These are phyloP conservation scores for Blastomyces emzantsi DNA, from an alignment of 2,329 filamentous ascomycete genomes.

Conservation along the genomic window DNA sequence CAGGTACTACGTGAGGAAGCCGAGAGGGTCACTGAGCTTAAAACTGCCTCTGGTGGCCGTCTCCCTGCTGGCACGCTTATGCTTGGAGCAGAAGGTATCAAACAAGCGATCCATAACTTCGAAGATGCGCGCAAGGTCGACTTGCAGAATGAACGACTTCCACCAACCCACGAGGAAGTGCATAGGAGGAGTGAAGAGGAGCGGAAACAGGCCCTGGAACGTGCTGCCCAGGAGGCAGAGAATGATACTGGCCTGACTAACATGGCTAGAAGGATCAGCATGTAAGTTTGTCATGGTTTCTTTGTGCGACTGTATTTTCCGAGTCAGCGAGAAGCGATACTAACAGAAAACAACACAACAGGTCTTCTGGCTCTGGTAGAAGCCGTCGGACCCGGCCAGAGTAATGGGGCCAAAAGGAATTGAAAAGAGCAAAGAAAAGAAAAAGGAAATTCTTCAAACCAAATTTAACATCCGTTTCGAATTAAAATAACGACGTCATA, in stretches of 20 bases:
- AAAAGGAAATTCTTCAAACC: background rate
- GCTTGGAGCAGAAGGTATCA: conserved; percentile 96
- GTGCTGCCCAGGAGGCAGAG: conserved; percentile 78
- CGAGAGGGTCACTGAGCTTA: conserved; percentile 92
- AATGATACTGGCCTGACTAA: conserved; percentile 82
- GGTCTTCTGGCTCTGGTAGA: conserved; percentile 34
- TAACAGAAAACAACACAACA: conserved; percentile 15
- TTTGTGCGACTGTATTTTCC: background rate
- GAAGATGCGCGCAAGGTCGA: conserved; percentile 97
- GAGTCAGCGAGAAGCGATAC: background rate
- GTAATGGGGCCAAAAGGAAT: background rate
- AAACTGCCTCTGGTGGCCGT: conserved; percentile 87
- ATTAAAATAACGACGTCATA: background rate
- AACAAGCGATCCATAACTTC: conserved; percentile 93
- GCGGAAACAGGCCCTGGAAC: conserved; percentile 70
- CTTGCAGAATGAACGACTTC: conserved; percentile 88
- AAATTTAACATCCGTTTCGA: background rate
- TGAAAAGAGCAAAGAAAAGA: background rate
- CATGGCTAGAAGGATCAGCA: conserved; percentile 86
- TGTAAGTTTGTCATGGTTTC: conserved; percentile 53
- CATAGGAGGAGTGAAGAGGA: conserved; percentile 72
- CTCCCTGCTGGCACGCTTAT: conserved; percentile 93
- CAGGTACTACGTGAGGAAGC: conserved; percentile 96
- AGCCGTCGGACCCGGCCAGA: conserved; percentile 20
- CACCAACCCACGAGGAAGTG: conserved; percentile 88